Conservation (phyloP, 2,329 filamentous ascomycete genomes). For the Pseudocercospora eumusae region DNA sequence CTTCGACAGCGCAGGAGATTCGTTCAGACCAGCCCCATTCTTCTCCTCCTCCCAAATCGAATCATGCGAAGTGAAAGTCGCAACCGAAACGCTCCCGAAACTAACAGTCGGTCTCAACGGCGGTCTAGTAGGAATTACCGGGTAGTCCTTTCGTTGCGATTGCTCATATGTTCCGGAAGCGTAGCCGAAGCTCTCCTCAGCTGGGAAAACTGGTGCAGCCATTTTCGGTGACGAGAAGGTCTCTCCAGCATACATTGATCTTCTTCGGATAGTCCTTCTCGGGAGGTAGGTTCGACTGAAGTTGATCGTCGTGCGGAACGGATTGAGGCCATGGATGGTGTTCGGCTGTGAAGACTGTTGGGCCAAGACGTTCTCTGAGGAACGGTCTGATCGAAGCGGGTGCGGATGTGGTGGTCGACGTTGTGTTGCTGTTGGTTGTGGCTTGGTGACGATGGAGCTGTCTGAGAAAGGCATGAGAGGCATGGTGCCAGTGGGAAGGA, state of each 20-base stretch:
- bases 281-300: conserved; percentile 17
- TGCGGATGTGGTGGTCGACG: conserved; percentile 19
- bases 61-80: conserved; percentile 25
- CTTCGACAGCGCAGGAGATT: neutral
- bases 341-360: conserved; percentile 8
- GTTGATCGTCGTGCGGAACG: conserved; percentile 14
- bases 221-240: conserved; percentile 12
- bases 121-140: conserved; percentile 23
- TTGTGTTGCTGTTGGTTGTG: conserved; percentile 5
- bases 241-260: conserved; percentile 18
- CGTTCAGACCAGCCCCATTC: neutral
- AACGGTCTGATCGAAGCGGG: conserved; percentile 25
- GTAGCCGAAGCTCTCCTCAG: conserved; percentile 30
- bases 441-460: conserved; percentile 17
- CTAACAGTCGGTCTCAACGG: conserved; percentile 25
- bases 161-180: conserved; percentile 16
- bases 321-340: conserved; percentile 8
- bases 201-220: conserved; percentile 13
- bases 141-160: conserved; percentile 14
- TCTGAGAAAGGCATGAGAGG: conserved; percentile 35
- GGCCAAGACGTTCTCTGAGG: conserved; percentile 26
- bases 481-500: conserved; percentile 36
- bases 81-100: conserved; percentile 23
- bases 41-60: conserved; percentile 17
- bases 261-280: conserved; percentile 10